Evolutionary conservation across 495 filamentous ascomycete genomes (phyloP), one percentile per base, ranked within the genome.

Genomic region (Cenococcum geophilum): DNA sequence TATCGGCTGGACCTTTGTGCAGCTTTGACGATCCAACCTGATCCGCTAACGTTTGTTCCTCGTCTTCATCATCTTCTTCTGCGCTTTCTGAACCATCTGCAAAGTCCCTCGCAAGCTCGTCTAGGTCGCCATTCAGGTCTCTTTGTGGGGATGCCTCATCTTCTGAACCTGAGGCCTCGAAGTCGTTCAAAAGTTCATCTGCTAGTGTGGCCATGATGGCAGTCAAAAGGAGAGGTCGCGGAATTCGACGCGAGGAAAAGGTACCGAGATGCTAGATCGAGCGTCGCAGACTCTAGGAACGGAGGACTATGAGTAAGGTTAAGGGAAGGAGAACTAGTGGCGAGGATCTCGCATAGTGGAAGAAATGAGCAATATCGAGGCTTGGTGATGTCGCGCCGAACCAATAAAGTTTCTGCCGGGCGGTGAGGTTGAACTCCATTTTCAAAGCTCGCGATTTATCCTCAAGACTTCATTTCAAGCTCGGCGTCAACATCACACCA

Each of bases 101-200:
- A 56, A 80, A 81, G 23, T 75, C 75, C 57, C 81, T 77, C 48
- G 57, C 68, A 4, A 64, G 57, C 18, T 60, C 20, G 21, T 48
- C 67, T 14, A 66, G 23, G 37, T 66, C 60, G 55, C 65, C 67
- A 5, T 52, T 23, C n/a, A 14, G 25, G 1, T 74, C 70, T 25
- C 70, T 69, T 48, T 74, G 77, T 42, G 74, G 72, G 18, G 73
- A 74, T 11, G 66, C 68, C 40, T 55, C 70, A 32, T 51, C 65
- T 27, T 66, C 75, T 27, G 79, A 77, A 37, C 83, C 81, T 1
- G 83, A 84, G 61, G 85, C 89, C 62, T 91, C 92, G 65, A 97
- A 96, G 73, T 97, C 95, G 63, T 91, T 88, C 50, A 95, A 81
- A 21, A 93, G 78, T 68, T 93, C 89, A 62, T 91, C 88, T 49